phyloP scores from a whole-genome alignment of 257 asterid species.

The Gentiana straminea region DNA sequence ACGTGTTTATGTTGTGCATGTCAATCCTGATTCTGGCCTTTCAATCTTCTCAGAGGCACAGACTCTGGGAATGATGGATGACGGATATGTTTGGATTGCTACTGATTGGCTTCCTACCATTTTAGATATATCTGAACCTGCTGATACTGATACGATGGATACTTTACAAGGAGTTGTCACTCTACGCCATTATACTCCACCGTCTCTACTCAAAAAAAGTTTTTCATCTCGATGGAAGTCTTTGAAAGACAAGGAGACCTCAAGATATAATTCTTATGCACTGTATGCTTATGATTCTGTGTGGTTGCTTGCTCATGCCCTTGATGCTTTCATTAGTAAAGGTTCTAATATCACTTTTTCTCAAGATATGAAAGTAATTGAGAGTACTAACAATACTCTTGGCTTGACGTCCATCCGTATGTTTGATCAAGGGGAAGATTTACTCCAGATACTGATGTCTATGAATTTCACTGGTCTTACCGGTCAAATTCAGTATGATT shows the following conservation, averaged over 20 bases:
- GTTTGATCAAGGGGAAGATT: slow-evolving; percentile 45
- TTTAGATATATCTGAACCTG: slow-evolving; percentile 36
- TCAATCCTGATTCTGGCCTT: slow-evolving; percentile 57
- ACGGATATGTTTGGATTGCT: slow-evolving; percentile 72
- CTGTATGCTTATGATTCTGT: slow-evolving; percentile 64
- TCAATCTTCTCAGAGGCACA: slow-evolving; percentile 43
- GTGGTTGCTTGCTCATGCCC: slow-evolving; percentile 64
- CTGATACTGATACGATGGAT: slow-evolving; percentile 19
- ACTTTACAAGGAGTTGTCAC: slow-evolving; percentile 55
- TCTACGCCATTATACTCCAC: slow-evolving; percentile 51
- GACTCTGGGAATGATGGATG: slow-evolving; percentile 52
- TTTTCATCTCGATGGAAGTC: slow-evolving; percentile 36
- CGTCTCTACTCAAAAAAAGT: slow-evolving; percentile 33
- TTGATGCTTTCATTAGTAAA: slow-evolving; percentile 34
- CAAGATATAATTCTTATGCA: slow-evolving; percentile 46
- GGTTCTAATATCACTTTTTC: slow-evolving; percentile 48
- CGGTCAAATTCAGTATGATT: slow-evolving; percentile 47
- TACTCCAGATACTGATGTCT: slow-evolving; percentile 35
- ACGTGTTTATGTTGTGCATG: slow-evolving; percentile 63
- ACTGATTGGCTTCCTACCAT: slow-evolving; percentile 68
- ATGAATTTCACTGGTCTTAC: slow-evolving; percentile 48
- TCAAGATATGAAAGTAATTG: slow-evolving; percentile 25
- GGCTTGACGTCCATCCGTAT: slow-evolving; percentile 35
- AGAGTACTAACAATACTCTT: slow-evolving; percentile 17
- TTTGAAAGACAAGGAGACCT: slow-evolving; percentile 18